Base-by-base conservation (phyloP, 108 stramenopile species). In the Nitzschia putrida region DNA sequence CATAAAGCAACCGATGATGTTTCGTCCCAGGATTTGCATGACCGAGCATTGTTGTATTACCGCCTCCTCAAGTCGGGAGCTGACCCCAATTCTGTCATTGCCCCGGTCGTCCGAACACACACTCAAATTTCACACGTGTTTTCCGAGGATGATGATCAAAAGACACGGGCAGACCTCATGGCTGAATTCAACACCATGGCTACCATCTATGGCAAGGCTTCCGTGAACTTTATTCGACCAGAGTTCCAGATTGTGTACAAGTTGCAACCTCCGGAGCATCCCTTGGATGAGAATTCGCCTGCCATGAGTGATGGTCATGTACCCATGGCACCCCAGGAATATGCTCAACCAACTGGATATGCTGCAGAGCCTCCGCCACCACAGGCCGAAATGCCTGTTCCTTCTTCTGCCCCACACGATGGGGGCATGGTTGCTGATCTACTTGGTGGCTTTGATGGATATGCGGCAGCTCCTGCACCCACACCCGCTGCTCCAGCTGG, bases 21-120 rank as follows among this genome's bases (percentile, higher is more conserved):
- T 10, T 82, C 91, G 14, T 87, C 83, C 20, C 95, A 97, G 50
- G 97, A 99, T 82, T 77, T 98, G 57, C 98, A 98, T 71, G 99
- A 99, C 81, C 88, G 97, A 29, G 99, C 97, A 4, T 76, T 99
- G 45, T 76, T 98, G 63, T 99, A 98, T 85, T 98, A 98, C 76
- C 90, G 99, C 0, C 74, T 99, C 40, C 80, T 99, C 29, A 70
- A 79, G 66, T 85, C 84, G 21, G 87, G 81, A 29, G 78, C 86
- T 12, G 96, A 95, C 83, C 94, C 90, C 20, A 79, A 71, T 12
- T 72, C 74, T 42, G 83, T 96, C 7, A 74, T 88, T 43, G 77
- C 76, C 42, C 79, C 90, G 6, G 82, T 96, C 52, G 68, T 84
- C 29, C 77, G 83, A 57, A 71, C 88, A 22, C 68, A 82, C 52